phyloP scores from a whole-genome alignment of 805 yeast genomes.

The Pichia nakasei region DNA sequence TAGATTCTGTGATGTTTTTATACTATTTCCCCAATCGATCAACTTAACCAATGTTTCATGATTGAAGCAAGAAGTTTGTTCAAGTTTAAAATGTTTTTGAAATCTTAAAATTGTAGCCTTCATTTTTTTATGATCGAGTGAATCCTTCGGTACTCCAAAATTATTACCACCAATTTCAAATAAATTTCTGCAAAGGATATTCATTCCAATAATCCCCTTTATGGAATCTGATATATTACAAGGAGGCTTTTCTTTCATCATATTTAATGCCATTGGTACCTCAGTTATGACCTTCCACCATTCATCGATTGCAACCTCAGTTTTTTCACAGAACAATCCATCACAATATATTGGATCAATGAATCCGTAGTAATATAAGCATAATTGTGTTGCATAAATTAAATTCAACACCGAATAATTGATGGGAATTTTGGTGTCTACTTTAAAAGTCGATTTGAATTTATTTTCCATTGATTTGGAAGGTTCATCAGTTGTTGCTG shows the following conservation, averaged over 20 bases:
- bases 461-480: conserved; percentile 75
- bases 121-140: conserved; percentile 67
- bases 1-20: conserved; percentile 28
- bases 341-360: conserved; percentile 65
- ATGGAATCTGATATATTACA: conserved; percentile 39
- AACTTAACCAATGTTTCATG: conserved; percentile 18
- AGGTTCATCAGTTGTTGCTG: conserved; percentile 60
- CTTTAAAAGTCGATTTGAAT: conserved; percentile 64
- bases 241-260: conserved; percentile 17
- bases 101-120: conserved; percentile 61
- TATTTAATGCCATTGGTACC: conserved; percentile 25
- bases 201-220: conserved; percentile 71
- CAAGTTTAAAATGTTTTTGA: conserved; percentile 40
- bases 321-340: conserved; percentile 73
- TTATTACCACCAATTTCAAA: conserved; percentile 47
- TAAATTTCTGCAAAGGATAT: conserved; percentile 56
- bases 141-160: conserved; percentile 67
- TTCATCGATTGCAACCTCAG: conserved; percentile 56
- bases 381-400: conserved; percentile 64
- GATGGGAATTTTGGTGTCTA: conserved; percentile 45
- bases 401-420: conserved; percentile 65
- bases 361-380: conserved; percentile 68
- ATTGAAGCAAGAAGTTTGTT: conserved; percentile 15
- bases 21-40: conserved; percentile 15
- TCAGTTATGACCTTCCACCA: conserved; percentile 64